Evolutionary conservation across 208 protist genomes (phyloP).

Genomic region (Leishmania gerbilli): DNA sequence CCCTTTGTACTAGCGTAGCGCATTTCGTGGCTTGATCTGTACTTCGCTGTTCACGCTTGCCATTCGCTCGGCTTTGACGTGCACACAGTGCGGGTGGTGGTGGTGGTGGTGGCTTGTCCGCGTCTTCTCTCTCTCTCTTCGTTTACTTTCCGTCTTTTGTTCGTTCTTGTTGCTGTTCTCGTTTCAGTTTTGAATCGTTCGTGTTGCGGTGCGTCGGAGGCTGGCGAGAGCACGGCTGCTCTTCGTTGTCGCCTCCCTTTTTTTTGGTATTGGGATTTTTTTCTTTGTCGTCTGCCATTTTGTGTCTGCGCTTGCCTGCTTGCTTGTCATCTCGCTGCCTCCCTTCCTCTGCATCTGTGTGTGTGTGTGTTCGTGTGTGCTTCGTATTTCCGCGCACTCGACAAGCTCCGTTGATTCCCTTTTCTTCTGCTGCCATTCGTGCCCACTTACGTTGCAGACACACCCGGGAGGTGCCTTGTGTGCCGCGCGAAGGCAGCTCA

Average conservation of each 20-base stretch:
- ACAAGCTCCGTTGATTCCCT: conserved; percentile 15
- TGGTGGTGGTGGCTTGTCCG: not conserved
- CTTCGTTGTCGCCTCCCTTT: not conserved
- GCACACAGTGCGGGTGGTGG: not conserved
- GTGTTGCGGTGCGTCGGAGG: not conserved
- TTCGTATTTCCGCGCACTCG: not conserved
- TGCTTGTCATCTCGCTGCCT: not conserved
- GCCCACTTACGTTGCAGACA: not conserved
- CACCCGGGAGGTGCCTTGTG: not conserved
- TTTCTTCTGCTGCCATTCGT: not conserved
- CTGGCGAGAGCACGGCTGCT: not conserved
- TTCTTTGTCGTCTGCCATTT: conserved; percentile 1
- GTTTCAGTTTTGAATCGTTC: not conserved
- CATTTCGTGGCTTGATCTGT: not conserved
- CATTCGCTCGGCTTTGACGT: not conserved
- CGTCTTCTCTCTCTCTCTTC: not conserved
- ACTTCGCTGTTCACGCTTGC: not conserved
- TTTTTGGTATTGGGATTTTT: not conserved
- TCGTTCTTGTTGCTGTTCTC: not conserved
- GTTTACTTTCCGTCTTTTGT: not conserved
- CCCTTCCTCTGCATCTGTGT: not conserved
- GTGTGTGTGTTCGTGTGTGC: not conserved
- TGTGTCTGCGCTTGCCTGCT: not conserved
- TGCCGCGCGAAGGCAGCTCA: not conserved
- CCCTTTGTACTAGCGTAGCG: not conserved